Evolutionary conservation across 768 basidiomycete genomes (phyloP).

Genomic region (Termitomyces eurrhizus): DNA sequence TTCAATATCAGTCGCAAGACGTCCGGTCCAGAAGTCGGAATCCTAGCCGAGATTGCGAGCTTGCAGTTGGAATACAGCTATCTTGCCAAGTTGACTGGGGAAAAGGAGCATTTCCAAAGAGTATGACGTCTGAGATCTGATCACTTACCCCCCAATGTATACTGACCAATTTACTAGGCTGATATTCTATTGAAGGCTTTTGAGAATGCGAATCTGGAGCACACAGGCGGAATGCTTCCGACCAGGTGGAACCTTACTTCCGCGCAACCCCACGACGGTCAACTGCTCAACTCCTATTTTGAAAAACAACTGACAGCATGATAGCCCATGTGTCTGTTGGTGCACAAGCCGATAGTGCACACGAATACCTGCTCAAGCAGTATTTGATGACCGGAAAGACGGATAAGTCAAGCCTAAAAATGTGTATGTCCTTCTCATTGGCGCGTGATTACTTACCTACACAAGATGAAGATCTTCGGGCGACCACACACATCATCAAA

Average conservation of each 20-base stretch:
- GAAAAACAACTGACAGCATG: background rate
- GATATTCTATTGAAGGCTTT: conserved; percentile 45
- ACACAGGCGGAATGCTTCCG: conserved; percentile 63
- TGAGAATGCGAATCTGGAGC: conserved; percentile 38
- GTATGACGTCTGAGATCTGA: conserved; percentile 36
- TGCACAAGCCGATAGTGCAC: conserved; percentile 65
- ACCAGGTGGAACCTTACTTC: conserved; percentile 48
- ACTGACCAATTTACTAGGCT: conserved; percentile 30
- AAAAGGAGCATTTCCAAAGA: conserved; percentile 54
- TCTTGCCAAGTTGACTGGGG: conserved; percentile 73
- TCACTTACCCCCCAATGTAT: background rate
- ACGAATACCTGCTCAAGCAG: conserved; percentile 76
- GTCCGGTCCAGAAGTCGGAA: conserved; percentile 31
- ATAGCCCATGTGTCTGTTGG: conserved; percentile 55
- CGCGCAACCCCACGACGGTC: conserved; percentile 46
- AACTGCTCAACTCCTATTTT: conserved; percentile 18
- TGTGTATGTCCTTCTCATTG: conserved; percentile 46
- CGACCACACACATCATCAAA: conserved; percentile 58
- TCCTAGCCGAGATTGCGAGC: conserved; percentile 78
- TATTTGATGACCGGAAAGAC: conserved; percentile 62
- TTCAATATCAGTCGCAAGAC: conserved; percentile 25
- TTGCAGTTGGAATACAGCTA: conserved; percentile 85
- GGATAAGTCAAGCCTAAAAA: conserved; percentile 56
- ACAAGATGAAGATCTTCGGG: conserved; percentile 47
- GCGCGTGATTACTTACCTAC: background rate